Evolutionary conservation across 257 asterid species (phyloP), one percentile per base, ranked within the genome.

Genomic region (Nicotiana tomentosiformis): DNA sequence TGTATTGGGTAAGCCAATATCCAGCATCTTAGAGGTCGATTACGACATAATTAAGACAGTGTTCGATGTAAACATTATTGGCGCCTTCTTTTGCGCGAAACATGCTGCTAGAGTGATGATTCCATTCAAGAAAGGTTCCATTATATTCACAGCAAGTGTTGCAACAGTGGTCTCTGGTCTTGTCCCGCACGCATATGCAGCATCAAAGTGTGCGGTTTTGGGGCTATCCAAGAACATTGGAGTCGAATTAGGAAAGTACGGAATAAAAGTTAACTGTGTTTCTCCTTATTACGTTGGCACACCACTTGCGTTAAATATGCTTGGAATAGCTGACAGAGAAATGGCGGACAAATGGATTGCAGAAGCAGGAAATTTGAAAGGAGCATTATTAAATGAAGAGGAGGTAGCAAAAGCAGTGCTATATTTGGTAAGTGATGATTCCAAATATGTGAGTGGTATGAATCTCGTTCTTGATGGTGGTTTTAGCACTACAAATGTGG

Each of bases 31-130:
- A 1, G 76, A 62, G 0, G 7, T 32, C 11, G 43, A 79, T 46
- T 20, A 79, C 8, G 61, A 79, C 4, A 43, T 1, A 1, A 58
- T 80, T 3, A 60, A 39, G 7, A 4, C 5, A 0, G 76, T 80
- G 4, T 62, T 61, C 57, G 61, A 80, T 23, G 76, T 80, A 29
- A 80, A 80, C 10, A 23, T 61, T 43, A 29, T 4, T 62, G 83
- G 62, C 0, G 2, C 76, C 4, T 55, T 56, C 9, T 51, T 30
- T 0, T 55, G 81, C 2, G 51, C 67, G 1, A 81, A 81, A 32
- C 79, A 81, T 20, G 84, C 79, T 16, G 66, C 84, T 29, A 66
- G 67, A 53, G 68, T 81, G 67, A 81, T 81, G 83, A 81, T 81
- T 39, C 55, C 35, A 2, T 14, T 33, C 1, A 81, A 78, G 30